These are phyloP conservation scores for Caryopteris hybrid DNA, from an alignment of 305 asterid genomes.

Conservation along the genomic window DNA sequence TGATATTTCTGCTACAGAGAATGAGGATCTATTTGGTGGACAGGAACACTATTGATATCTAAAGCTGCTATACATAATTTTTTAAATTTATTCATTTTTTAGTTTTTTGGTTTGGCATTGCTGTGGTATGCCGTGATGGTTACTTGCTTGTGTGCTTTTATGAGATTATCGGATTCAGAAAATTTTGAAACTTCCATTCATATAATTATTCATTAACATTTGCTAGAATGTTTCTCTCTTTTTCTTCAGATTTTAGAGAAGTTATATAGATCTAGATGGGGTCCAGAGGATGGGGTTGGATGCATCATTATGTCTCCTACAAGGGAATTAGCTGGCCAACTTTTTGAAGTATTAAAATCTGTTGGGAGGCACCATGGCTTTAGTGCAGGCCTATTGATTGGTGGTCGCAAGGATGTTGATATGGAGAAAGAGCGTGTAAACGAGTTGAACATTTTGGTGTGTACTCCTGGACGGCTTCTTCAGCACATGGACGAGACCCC, in stretches of 20 bases:
- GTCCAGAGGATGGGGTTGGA: constrained; percentile 96
- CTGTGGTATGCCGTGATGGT: background rate
- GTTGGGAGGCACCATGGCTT: constrained; percentile 90
- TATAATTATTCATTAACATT: background rate
- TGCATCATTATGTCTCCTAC: constrained; percentile 93
- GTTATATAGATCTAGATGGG: constrained; percentile 82
- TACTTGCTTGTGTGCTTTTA: background rate
- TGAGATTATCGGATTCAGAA: background rate
- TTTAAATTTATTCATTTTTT: too few relatives aligned
- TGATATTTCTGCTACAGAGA: background rate
- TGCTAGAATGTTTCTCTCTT: background rate
- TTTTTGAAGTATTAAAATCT: constrained; percentile 65
- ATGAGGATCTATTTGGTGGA: background rate
- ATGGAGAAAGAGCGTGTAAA: constrained; percentile 83
- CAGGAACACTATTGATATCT: background rate
- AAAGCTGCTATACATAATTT: background rate
- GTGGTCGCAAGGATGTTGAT: constrained; percentile 89
- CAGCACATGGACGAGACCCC: constrained; percentile 99
- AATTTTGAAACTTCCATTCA: background rate
- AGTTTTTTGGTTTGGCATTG: background rate
- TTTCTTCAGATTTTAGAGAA: constrained; percentile 69
- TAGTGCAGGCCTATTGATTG: constrained; percentile 96
- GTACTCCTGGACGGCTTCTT: constrained; percentile 97
- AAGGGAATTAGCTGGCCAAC: constrained; percentile 88
- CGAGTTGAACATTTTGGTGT: constrained; percentile 76